These are phyloP conservation scores for Platismatia glauca DNA, from an alignment of 495 filamentous ascomycete genomes.

Conservation along the genomic window DNA sequence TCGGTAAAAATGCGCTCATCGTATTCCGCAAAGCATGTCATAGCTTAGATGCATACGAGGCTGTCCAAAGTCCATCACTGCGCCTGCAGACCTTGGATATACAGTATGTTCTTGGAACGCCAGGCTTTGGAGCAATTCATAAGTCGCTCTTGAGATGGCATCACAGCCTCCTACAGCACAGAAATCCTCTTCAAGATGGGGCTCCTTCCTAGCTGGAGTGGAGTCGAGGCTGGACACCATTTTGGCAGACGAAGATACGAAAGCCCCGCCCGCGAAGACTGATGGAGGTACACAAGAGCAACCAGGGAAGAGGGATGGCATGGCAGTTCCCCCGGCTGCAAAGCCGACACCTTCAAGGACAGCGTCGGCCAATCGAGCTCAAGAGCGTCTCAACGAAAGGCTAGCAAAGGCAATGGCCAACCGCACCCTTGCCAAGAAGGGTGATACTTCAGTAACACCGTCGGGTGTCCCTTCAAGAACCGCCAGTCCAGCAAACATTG, in stretches of 20 bases:
- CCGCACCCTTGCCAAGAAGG: conserved; percentile 27
- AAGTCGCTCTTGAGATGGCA: conserved; percentile 18
- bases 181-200: conserved; percentile 50
- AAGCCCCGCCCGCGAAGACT: not conserved
- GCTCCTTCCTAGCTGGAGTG: conserved; percentile 81
- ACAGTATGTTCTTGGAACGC: conserved; percentile 6
- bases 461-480: conserved; percentile 28
- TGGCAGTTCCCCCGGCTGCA: conserved; percentile 22
- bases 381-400: conserved; percentile 77
- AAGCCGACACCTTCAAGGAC: conserved; percentile 27
- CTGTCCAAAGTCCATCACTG: not conserved
- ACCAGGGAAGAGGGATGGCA: conserved; percentile 20
- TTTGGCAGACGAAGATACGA: conserved; percentile 61
- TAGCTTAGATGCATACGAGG: not conserved
- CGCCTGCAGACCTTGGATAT: not conserved
- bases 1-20: not conserved
- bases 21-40: not conserved
- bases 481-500: conserved; percentile 29
- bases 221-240: conserved; percentile 91
- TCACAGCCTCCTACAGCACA: conserved; percentile 17
- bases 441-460: conserved; percentile 22
- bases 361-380: conserved; percentile 50
- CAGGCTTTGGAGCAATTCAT: not conserved
- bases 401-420: conserved; percentile 60
- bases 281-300: conserved; percentile 28